Conservation (phyloP, 2,329 filamentous ascomycete genomes). For the Geoglossum cookeanum region DNA sequence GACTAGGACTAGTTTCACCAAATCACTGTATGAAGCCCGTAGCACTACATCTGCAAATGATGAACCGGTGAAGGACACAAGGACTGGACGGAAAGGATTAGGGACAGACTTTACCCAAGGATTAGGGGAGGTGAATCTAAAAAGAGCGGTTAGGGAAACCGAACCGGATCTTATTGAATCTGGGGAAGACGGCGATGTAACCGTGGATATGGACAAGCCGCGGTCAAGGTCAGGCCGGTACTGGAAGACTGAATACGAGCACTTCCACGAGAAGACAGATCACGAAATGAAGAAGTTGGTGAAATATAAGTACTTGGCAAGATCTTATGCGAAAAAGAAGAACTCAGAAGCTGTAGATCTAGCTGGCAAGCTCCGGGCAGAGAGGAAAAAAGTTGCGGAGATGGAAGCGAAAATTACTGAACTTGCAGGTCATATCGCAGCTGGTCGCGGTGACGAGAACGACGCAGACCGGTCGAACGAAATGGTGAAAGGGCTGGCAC, state of each 20-base stretch:
- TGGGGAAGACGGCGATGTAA: slow-evolving; percentile 16
- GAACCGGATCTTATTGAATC: neutral
- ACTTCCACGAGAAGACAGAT: slow-evolving; percentile 52
- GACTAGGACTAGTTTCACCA: neutral
- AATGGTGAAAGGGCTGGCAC: slow-evolving; percentile 33
- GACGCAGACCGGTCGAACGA: slow-evolving; percentile 22
- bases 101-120: neutral
- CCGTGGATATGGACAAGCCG: slow-evolving; percentile 52
- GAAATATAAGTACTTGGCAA: slow-evolving; percentile 61
- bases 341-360: slow-evolving; percentile 51
- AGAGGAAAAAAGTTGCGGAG: slow-evolving; percentile 42
- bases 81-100: neutral
- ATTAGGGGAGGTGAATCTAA: neutral
- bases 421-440: slow-evolving; percentile 33
- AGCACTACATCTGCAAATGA: neutral
- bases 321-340: slow-evolving; percentile 60
- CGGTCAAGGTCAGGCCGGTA: slow-evolving; percentile 53
- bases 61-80: neutral
- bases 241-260: slow-evolving; percentile 63
- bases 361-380: slow-evolving; percentile 44
- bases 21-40: slow-evolving; percentile 1
- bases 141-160: neutral
- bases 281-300: slow-evolving; percentile 59
- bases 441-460: slow-evolving; percentile 21
- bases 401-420: slow-evolving; percentile 46